Evolutionary conservation across 2,329 filamentous ascomycete genomes (phyloP), one percentile per base, ranked within the genome.

Genomic region (Stemphylium beticola): DNA sequence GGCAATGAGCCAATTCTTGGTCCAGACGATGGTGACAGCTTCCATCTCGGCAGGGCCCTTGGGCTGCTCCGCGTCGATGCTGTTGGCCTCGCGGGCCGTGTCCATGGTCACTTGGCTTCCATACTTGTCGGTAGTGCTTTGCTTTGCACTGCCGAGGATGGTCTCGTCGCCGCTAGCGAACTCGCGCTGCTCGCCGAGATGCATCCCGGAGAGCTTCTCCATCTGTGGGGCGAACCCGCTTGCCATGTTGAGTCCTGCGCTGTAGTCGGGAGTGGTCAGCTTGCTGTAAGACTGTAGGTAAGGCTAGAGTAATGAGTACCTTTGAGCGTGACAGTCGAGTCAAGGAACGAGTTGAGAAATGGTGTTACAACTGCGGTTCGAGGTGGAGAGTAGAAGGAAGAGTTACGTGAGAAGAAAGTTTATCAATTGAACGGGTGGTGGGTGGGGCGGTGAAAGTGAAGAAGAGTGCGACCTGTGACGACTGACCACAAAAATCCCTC

Each of bases 11-110:
- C 76, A 67, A 2, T 65, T 62, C 38, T 64, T 75, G 1, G 75
- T 75, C 77, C 77, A 81, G 14, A 75, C 70, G 8, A 67, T 62
- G 4, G 78, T 77, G 29, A 74, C 71, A 20, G 76, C 77, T 54
- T 81, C 74, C 33, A 79, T 74, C 33, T 74, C 66, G 57, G 60
- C 77, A 68, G 22, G 47, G 0, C 58, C 57, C 9, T 48, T 49
- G 18, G 52, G 53, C 49, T 64, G 56, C 4, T 55, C 47, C 5
- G 20, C 15, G 17, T 42, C 49, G 1, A 34, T 37, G 2, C 11
- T 40, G 6, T 36, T 44, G 7, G 36, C 31, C 38, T 29, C 41
- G 15, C 14, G 17, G 4, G 20, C 10, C 1, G 38, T 33, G 2
- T 33, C 24, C 39, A 52, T 58, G 22, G 42, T 36, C 2, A 41